Base-by-base conservation (phyloP, 176 grass and related monocot genomes). In the Coix lacrymajobi region DNA sequence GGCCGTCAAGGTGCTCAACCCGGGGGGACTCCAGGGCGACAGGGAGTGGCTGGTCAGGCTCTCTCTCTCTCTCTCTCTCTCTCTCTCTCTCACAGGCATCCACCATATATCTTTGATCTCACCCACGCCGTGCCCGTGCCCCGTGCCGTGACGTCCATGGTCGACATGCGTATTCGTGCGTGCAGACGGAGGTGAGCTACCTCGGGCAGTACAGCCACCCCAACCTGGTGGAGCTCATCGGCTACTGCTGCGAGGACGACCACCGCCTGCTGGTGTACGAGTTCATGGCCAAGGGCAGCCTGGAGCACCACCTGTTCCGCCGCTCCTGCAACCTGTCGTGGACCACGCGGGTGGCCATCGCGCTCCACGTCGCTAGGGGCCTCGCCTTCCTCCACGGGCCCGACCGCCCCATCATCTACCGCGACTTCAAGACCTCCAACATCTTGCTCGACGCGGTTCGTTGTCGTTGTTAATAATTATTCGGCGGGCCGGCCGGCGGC, bases 391-490 rank as follows among this genome's bases (percentile, higher is more conserved):
- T 96, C 62, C 93, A 96, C 68, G 93, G 87, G 1, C 79, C 85
- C 19, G 62, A 82, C 60, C 79, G 85, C 1, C 93, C 90, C 41
- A 67, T 96, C 79, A 96, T 96, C 73, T 96, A 96, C 87, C 75
- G 93, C 1, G 93, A 96, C 58, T 92, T 96, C 89, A 96, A 96
- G 84, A 91, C 90, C 83, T 96, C 93, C 28, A 93, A 93, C 87
- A 92, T 96, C 80, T 69, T 96, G 43, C 93, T 96, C 43, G 90
- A 93, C 87, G 73, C 29, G 48, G 92, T 94, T n/a, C 3, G 39
- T 68, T 60, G n/a, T n/a, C 3, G 3, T 34, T 8, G 7, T 11
- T 10, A 3, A 48, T 48, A 17, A 19, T n/a, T 10, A 0, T 56
- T 56, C 39, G 39, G 39, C 15, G 0, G 43, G 43, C 43, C 3